Conservation (phyloP, 139 green algal species). For the Chlamydomonas eustigma region DNA sequence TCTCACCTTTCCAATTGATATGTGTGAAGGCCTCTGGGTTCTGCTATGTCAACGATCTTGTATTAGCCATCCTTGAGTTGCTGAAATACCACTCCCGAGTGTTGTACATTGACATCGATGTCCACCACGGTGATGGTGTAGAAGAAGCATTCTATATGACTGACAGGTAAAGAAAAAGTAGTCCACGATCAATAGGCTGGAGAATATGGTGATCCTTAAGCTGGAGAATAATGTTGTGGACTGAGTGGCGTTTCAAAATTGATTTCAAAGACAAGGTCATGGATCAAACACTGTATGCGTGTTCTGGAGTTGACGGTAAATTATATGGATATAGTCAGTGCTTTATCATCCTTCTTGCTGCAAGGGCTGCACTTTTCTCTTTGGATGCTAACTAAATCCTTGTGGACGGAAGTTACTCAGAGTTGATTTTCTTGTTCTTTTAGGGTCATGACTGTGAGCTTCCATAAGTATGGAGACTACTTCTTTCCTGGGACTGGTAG, state of each 20-base stretch:
- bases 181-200: not conserved
- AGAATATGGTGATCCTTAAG: not conserved
- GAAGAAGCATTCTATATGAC: conserved; percentile 91
- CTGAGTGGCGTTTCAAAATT: not conserved
- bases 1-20: too few relatives aligned
- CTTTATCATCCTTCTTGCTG: not conserved
- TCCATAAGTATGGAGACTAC: conserved; percentile 88
- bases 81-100: conserved; percentile 88
- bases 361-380: too few relatives aligned
- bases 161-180: conserved; percentile 25
- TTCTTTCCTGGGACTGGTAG: conserved; percentile 97
- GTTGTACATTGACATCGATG: conserved; percentile 89
- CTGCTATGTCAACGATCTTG: conserved; percentile 97
- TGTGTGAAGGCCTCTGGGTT: conserved; percentile 74
- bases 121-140: conserved; percentile 96
- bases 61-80: conserved; percentile 95
- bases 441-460: conserved; percentile 63
- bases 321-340: not conserved
- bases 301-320: not conserved
- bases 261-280: too few relatives aligned
- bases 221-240: not conserved
- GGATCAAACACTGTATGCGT: not conserved
- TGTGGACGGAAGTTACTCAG: too few relatives aligned
- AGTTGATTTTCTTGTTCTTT: not conserved
- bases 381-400: too few relatives aligned